Evolutionary conservation across 805 yeast genomes (phyloP), one percentile per base, ranked within the genome.

Genomic region (Kodamaea restingae): DNA sequence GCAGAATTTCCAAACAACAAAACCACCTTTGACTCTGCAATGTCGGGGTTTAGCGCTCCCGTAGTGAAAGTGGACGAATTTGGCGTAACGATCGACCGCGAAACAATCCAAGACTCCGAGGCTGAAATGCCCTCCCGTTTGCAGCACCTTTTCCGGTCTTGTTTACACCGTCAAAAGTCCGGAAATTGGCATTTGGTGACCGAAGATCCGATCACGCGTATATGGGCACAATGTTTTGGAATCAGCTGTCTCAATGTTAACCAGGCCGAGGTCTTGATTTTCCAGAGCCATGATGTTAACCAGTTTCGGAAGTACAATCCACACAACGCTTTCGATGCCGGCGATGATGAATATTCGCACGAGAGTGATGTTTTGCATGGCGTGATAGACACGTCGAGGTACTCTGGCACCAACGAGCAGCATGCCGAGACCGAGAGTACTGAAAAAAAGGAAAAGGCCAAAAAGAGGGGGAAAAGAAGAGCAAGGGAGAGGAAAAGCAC

Each of bases 111-210:
- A 15, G 62, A 58, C 7, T 41, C 54, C 15, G 61, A 48, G 25
- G 75, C 76, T 0, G 61, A 56, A 21, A 62, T 81, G 49, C 87
- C 88, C 2, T 56, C 56, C 4, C 63, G 82, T 44, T 65, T 78
- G 42, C 76, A 68, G 48, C 73, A 67, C 46, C 58, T 82, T 46
- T 63, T 82, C 31, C 70, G 81, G 45, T 71, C 85, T 7, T 77
- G 82, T 49, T 60, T 80, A 24, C 76, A 73, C 44, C 80, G 80
- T 53, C 65, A 69, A 36, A 49, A 7, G 58, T 58, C 28, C 33
- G 58, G 14, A 12, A 10, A 67, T 25, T 83, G 88, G 88, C 61
- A 65, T 17, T 56, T 81, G 17, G 67, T 82, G 4, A 73, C 86
- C 4, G 91, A 83, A 53, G 86, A 81, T 48, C 52, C 69, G 2